Evolutionary conservation across 2,329 filamentous ascomycete species (phyloP).

Genomic region (Fusarium drepaniforme): DNA sequence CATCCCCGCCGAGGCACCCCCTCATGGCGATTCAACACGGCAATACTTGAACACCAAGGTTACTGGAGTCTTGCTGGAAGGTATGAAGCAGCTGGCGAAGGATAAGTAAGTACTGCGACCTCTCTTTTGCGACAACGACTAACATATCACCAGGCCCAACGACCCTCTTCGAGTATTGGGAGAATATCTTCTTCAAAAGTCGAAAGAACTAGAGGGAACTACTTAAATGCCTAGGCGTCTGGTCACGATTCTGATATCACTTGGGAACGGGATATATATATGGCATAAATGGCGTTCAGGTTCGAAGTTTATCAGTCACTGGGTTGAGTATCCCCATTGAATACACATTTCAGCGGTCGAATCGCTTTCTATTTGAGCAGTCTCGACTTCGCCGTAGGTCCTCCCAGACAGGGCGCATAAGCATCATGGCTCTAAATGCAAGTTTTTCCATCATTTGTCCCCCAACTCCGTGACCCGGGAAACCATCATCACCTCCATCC

Average conservation of each 20-base stretch:
- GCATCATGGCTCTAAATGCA: slow-evolving; percentile 61
- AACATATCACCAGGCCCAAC: slow-evolving; percentile 61
- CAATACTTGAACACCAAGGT: slow-evolving; percentile 80
- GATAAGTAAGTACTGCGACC: slow-evolving; percentile 71
- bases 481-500: slow-evolving; percentile 51
- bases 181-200: slow-evolving; percentile 77
- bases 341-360: slow-evolving; percentile 48
- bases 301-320: slow-evolving; percentile 39
- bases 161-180: slow-evolving; percentile 78
- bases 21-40: slow-evolving; percentile 76
- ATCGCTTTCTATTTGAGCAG: slow-evolving; percentile 52
- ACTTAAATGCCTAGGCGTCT: slow-evolving; percentile 26
- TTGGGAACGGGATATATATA: slow-evolving; percentile 11
- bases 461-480: slow-evolving; percentile 60
- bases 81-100: slow-evolving; percentile 79
- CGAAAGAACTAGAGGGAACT: slow-evolving; percentile 70
- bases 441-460: slow-evolving; percentile 54
- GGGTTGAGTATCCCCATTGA: slow-evolving; percentile 40
- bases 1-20: slow-evolving; percentile 71
- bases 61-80: slow-evolving; percentile 76
- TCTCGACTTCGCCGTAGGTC: slow-evolving; percentile 46
- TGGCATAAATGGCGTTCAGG: slow-evolving; percentile 42
- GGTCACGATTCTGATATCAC: slow-evolving; percentile 8
- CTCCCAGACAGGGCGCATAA: slow-evolving; percentile 52
- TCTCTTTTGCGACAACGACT: slow-evolving; percentile 1